Evolutionary conservation across 176 grass and related monocot species (phyloP), one percentile per base, ranked within the genome.

Genomic region (Alopecurus myosuroides): DNA sequence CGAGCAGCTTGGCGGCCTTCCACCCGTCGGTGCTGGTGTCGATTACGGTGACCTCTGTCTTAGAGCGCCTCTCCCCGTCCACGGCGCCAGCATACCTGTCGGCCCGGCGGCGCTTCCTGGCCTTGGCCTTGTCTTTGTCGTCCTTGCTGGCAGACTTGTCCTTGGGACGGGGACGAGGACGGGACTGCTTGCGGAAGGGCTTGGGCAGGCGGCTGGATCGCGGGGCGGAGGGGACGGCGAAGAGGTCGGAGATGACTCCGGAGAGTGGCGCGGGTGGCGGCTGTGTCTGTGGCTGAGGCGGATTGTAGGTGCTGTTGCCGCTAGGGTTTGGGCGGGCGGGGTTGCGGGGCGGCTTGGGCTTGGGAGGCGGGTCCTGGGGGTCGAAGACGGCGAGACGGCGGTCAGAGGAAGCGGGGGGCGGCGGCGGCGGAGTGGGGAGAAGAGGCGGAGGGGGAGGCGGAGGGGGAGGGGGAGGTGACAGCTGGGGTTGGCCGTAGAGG

Each of bases 21-120:
- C 93, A 99, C 2, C 89, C 89, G 6, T 87, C 56, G 34, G 76
- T 86, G 84, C 97, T 94, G 35, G 93, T 96, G 55, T 99, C 97
- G 40, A 99, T 99, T n/a, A 99, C 82, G 7, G 91, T 94, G 39
- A 95, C 91, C 37, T 99, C 89, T 0, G 88, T 94, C 85, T 49
- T 83, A 60, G 78, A 81, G 46, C 40, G 83, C 67, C 46, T 84
- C 44, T 79, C 88, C 36, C 74, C 62, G 22, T 75, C 44, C 17
- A 51, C 74, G 9, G 42, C 79, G 70, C 70, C 58, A 12, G 55
- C 39, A 34, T 80, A 52, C 60, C 41, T 52, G 65, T 81, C 86
- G 28, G 74, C 40, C 31, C 64, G 79, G 56, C 86, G 58, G 34
- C 42, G 83, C 45, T 84, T 92, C 74, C 69, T 73, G 45, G 34